Percentiles rank a stretch among this genome's conserved stretches.
Conservation (phyloP, 202 grass and related monocot species). For the Zoysia matrella region DNA sequence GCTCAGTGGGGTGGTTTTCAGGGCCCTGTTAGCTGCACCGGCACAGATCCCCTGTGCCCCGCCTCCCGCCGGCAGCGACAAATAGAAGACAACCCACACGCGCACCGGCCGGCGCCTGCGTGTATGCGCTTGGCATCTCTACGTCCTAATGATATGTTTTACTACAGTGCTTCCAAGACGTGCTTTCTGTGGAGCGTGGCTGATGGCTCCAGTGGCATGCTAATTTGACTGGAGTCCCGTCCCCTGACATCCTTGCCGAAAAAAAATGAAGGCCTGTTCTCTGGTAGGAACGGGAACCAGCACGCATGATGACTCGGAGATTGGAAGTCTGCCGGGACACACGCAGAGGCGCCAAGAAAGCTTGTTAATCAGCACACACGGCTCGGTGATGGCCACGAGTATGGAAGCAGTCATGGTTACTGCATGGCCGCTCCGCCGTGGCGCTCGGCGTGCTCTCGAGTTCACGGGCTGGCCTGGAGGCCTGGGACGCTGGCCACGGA, state of each 20-base stretch:
- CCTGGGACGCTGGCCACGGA: background rate
- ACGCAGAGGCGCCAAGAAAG: background rate
- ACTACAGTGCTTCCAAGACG: background rate
- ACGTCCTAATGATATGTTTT: background rate
- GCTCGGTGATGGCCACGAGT: slow-evolving; percentile 17
- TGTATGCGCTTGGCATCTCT: background rate
- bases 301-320: background rate
- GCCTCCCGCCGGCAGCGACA: slow-evolving; percentile 60
- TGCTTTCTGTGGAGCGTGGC: background rate
- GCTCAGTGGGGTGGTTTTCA: slow-evolving; percentile 42
- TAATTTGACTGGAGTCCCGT: too few species aligned
- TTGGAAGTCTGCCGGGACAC: background rate
- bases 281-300: too few species aligned
- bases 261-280: too few species aligned
- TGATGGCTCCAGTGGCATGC: background rate
- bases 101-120: too few species aligned
- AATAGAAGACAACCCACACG: slow-evolving; percentile 57
- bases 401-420: slow-evolving; percentile 23
- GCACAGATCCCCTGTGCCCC: slow-evolving; percentile 69
- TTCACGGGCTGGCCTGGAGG: too few species aligned
- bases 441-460: too few species aligned
- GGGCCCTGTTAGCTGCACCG: slow-evolving; percentile 60
- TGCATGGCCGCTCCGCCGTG: background rate
- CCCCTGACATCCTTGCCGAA: too few species aligned
- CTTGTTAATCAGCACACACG: background rate